Evolutionary conservation across 1,139 yeast genomes (phyloP).

Genomic region (Starmera stellimalicola): DNA sequence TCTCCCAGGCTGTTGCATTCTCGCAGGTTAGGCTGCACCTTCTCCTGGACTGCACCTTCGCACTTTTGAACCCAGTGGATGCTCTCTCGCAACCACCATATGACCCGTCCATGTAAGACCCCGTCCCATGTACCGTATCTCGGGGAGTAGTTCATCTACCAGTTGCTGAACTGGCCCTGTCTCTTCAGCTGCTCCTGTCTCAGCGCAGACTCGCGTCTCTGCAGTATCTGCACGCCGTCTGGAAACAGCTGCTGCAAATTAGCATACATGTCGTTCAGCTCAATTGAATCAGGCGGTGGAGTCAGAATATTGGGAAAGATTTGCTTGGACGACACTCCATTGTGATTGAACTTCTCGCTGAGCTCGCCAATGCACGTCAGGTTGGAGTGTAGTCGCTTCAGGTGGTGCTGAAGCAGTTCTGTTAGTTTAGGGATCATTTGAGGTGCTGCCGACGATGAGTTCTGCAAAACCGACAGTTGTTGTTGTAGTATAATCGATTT

Average conservation of each 20-base stretch:
- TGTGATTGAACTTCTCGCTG: slow-evolving; percentile 15
- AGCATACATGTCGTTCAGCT: slow-evolving; percentile 15
- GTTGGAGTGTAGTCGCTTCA: slow-evolving; percentile 19
- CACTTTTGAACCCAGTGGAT: no score
- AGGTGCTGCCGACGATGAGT: slow-evolving; percentile 5
- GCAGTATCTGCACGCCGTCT: slow-evolving; percentile 16
- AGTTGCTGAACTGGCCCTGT: slow-evolving; percentile 1
- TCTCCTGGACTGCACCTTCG: no score
- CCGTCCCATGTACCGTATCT: no score
- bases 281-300: slow-evolving; percentile 17
- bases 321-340: slow-evolving; percentile 4
- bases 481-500: slow-evolving; percentile 14
- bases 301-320: slow-evolving; percentile 16
- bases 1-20: no score
- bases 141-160: neutral
- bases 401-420: slow-evolving; percentile 13
- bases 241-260: slow-evolving; percentile 17
- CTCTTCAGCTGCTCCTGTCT: slow-evolving; percentile 8
- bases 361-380: slow-evolving; percentile 20
- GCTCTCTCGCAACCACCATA: no score
- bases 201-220: slow-evolving; percentile 7
- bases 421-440: slow-evolving; percentile 11
- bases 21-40: no score
- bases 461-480: slow-evolving; percentile 2
- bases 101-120: no score